Evolutionary conservation across 257 asterid species (phyloP).

Genomic region (Nicotiana obtusifolia): DNA sequence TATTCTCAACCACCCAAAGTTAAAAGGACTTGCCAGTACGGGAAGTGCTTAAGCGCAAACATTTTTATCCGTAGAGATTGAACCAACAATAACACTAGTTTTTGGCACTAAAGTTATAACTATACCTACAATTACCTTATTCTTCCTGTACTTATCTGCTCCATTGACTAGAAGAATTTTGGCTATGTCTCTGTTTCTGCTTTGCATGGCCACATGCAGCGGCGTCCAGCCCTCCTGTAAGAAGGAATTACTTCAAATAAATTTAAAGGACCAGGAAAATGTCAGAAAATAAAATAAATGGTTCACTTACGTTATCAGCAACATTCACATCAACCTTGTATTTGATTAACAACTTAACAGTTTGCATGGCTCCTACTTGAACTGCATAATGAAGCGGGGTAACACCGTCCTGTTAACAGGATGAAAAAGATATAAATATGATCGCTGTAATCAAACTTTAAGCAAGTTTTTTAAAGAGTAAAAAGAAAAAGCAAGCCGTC

Average conservation of each 20-base stretch:
- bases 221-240: constrained; percentile 94
- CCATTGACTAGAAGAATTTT: constrained; percentile 75
- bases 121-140: constrained; percentile 38
- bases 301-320: constrained; percentile 67
- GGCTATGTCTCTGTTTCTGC: constrained; percentile 70
- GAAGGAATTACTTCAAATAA: not conserved
- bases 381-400: constrained; percentile 94
- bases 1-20: not conserved
- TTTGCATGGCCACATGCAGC: constrained; percentile 80
- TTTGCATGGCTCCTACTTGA: constrained; percentile 90
- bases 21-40: not conserved
- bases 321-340: constrained; percentile 74
- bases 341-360: constrained; percentile 77
- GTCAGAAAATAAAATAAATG: constrained; percentile 1
- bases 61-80: not conserved
- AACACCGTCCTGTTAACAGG: constrained; percentile 57
- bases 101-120: not conserved
- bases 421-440: not conserved
- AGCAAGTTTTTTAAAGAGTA: not conserved
- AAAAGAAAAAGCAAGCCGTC: constrained; percentile 7
- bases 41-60: not conserved
- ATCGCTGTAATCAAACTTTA: not conserved
- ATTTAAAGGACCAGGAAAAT: not conserved
- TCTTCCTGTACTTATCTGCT: constrained; percentile 72
- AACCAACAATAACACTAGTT: not conserved